These are phyloP conservation scores for Epichloe sp. DNA, from an alignment of 2,329 filamentous ascomycete genomes.

Conservation along the genomic window DNA sequence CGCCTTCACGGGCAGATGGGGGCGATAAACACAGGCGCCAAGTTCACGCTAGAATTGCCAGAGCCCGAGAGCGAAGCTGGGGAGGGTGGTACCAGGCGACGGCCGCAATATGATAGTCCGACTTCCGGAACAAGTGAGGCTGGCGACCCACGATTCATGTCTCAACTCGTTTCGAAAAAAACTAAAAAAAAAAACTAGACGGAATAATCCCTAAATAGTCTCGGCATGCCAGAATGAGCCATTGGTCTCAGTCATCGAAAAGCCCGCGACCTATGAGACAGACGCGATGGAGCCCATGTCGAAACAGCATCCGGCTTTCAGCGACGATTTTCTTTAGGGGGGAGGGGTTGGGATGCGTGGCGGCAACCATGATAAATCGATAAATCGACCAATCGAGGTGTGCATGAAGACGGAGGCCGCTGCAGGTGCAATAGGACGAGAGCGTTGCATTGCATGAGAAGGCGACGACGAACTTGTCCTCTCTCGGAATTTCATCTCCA, in stretches of 20 bases:
- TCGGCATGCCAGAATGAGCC: background rate
- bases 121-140: background rate
- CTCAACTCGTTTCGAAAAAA: background rate
- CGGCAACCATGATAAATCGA: background rate
- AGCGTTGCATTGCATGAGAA: constrained; percentile 3
- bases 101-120: background rate
- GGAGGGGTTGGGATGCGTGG: background rate
- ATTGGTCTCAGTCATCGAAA: background rate
- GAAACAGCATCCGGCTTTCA: background rate
- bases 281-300: background rate
- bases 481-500: constrained; percentile 3
- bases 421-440: background rate
- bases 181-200: background rate
- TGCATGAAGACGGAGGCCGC: background rate
- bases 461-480: constrained; percentile 4
- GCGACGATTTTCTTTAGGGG: background rate
- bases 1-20: background rate
- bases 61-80: background rate
- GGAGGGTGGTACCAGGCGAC: background rate
- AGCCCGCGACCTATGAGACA: background rate
- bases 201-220: background rate
- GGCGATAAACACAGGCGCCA: background rate
- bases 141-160: background rate
- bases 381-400: background rate
- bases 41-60: background rate